phyloP scores from a whole-genome alignment of 495 filamentous ascomycete genomes.

The Aspergillus saccharolyticus region DNA sequence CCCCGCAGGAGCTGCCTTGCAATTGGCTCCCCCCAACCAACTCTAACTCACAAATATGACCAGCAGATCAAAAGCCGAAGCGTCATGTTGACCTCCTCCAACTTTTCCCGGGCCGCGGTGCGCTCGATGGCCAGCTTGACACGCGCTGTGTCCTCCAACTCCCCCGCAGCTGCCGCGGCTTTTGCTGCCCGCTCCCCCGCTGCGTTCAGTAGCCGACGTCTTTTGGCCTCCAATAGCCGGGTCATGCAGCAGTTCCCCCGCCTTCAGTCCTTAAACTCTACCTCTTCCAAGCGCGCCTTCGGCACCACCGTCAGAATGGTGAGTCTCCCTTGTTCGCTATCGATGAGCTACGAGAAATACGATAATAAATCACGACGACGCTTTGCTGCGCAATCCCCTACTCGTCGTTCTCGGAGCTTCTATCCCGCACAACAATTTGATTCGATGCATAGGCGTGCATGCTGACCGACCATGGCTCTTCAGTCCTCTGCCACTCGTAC shows the following conservation, averaged over 20 bases:
- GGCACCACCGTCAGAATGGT: slow-evolving; percentile 44
- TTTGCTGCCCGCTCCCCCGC: slow-evolving; percentile 27
- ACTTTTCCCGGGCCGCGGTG: slow-evolving; percentile 41
- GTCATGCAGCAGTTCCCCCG: slow-evolving; percentile 35
- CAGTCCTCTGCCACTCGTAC: slow-evolving; percentile 52
- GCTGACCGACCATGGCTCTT: slow-evolving; percentile 13
- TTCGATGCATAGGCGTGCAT: background rate
- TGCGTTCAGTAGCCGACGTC: slow-evolving; percentile 25
- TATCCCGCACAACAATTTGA: background rate
- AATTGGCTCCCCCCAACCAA: background rate
- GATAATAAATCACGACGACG: background rate
- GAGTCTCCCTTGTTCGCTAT: slow-evolving; percentile 3
- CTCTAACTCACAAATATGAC: slow-evolving; percentile 1
- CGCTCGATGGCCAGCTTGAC: slow-evolving; percentile 40
- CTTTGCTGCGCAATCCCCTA: background rate
- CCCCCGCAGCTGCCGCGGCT: slow-evolving; percentile 35
- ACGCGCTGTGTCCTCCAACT: slow-evolving; percentile 29
- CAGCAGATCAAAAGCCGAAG: slow-evolving; percentile 9
- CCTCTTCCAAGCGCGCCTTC: slow-evolving; percentile 39
- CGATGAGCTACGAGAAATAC: background rate
- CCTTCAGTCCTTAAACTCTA: slow-evolving; percentile 36
- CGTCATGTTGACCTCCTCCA: slow-evolving; percentile 19
- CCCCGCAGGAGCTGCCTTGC: background rate
- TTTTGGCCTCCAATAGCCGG: slow-evolving; percentile 36
- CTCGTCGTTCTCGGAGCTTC: background rate